Evolutionary conservation across 2,329 filamentous ascomycete species (phyloP), one percentile per base, ranked within the genome.

Genomic region (Aspergillus brunneoviolaceus): DNA sequence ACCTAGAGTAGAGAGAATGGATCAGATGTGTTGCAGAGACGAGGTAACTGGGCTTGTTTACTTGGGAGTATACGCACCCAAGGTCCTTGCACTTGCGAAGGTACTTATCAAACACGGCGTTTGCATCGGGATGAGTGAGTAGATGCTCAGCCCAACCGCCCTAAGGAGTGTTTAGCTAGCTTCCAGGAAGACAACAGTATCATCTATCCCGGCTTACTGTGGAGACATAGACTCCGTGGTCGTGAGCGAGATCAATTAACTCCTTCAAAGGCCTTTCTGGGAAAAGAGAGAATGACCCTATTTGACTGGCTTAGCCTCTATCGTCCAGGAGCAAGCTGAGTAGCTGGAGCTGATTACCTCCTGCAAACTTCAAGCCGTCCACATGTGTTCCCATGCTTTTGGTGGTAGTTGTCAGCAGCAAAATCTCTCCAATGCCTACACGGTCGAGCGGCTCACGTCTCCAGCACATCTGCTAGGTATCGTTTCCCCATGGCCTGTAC

Each of bases 61-160:
- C 3, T 4, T 48, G 25, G 12, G 45, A 6, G 23, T 59, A 4
- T 16, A 65, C 69, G 10, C 60, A 80, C 75, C 80, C 80, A 1
- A 85, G 66, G 57, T 80, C 77, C 68, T 82, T 83, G 76, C 81
- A 84, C 61, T 80, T 82, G 0, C 66, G 64, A 5, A 85, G 76
- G 59, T 85, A 85, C 57, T 74, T 78, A 59, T 84, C 80, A n/a
- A 85, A 79, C 2, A 79, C 77, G 1, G 70, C 63, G 5, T 71
- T 69, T 3, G 77, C 69, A 53, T 82, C 77, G 0, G 80, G 76
- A 58, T 82, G 80, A 5, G 79, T 79, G 2, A 84, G 77, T 52
- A 84, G 72, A 65, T 84, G 81, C 63, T 84, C 82, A 56, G 82
- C 80, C 79, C 81, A 84, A 47, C 82, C 82, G 42, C 82, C 82